Conservation (phyloP, 148 eudicot genomes). For the Vaccinium myrtillus region DNA sequence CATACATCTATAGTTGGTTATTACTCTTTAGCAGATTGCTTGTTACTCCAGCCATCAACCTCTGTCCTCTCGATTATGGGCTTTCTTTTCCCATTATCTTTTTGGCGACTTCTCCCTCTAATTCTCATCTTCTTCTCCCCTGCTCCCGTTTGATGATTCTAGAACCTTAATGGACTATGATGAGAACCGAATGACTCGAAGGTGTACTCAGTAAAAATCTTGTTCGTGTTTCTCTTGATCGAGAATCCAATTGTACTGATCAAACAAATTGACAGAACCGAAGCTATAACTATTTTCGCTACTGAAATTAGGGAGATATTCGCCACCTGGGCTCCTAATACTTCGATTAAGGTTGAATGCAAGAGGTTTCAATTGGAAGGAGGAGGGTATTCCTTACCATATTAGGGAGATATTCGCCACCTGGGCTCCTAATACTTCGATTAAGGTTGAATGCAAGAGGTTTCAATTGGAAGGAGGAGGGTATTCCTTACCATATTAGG, state of each 20-base stretch:
- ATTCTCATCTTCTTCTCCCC: background rate
- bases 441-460: background rate
- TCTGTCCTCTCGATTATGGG: constrained; percentile 40
- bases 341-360: background rate
- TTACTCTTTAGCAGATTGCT: no score
- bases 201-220: no score
- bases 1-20: no score
- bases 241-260: constrained; percentile 5
- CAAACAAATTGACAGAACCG: background rate
- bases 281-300: background rate
- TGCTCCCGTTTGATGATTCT: constrained; percentile 6
- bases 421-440: constrained; percentile 6
- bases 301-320: background rate
- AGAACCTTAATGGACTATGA: constrained; percentile 22
- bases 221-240: background rate
- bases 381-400: constrained; percentile 29
- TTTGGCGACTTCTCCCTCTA: constrained; percentile 6
- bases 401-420: constrained; percentile 8
- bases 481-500: no score
- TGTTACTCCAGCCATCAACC: constrained; percentile 26
- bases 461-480: constrained; percentile 15
- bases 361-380: background rate
- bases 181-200: constrained; percentile 20
- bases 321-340: constrained; percentile 15
- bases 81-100: constrained; percentile 33